Conservation (phyloP, 441 rosid species). For the Croton laevigatus region DNA sequence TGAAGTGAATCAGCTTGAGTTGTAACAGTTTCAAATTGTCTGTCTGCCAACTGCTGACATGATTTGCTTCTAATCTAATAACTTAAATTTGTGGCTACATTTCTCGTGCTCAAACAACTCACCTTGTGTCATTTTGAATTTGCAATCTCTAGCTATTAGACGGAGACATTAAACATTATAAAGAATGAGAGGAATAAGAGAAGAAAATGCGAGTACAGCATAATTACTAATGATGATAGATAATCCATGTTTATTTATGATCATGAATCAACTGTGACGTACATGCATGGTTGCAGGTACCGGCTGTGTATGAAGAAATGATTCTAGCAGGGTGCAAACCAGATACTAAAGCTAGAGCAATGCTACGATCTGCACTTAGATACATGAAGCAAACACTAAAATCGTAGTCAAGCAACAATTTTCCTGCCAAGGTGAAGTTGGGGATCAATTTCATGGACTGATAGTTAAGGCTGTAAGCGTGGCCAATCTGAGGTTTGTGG, state of each 20-base stretch:
- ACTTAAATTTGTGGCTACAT: background rate
- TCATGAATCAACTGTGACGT: background rate
- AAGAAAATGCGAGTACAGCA: background rate
- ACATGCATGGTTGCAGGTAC: constrained; percentile 54
- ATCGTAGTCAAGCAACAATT: constrained; percentile 26
- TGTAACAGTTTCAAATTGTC: background rate
- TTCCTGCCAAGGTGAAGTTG: constrained; percentile 16
- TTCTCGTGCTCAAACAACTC: background rate
- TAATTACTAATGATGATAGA: too few species aligned
- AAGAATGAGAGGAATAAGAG: background rate
- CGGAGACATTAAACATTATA: background rate
- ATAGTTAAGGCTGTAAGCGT: background rate
- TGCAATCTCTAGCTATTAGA: background rate
- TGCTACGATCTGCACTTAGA: constrained; percentile 92
- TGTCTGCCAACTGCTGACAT: background rate
- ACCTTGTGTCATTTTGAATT: background rate
- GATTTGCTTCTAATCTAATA: too few species aligned
- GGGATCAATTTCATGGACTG: constrained; percentile 9
- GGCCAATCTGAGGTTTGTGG: constrained; percentile 29
- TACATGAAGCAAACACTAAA: constrained; percentile 78
- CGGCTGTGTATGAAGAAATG: constrained; percentile 91
- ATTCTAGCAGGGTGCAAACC: constrained; percentile 80
- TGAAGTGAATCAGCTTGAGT: background rate
- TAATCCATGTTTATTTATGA: background rate
- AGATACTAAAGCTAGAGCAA: constrained; percentile 89